These are phyloP conservation scores for Rhododendron vialii DNA, from an alignment of 148 eudicot genomes.

Conservation along the genomic window DNA sequence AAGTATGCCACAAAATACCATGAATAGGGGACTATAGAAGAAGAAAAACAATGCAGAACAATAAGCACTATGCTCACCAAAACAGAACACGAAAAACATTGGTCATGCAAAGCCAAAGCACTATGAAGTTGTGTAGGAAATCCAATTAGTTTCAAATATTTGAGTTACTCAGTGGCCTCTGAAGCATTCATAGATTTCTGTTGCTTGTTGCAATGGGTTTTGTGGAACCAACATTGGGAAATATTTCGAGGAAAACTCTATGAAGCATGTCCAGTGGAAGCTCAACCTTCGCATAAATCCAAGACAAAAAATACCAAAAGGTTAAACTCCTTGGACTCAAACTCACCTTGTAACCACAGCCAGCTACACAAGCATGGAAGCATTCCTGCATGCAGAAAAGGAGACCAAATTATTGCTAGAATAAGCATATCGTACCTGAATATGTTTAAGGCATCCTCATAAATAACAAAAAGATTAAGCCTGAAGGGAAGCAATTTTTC, in stretches of 20 bases:
- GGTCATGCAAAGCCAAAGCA: neutral
- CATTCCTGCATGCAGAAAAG: conserved; percentile 60
- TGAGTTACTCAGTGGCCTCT: neutral
- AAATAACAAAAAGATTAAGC: neutral
- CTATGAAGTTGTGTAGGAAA: neutral
- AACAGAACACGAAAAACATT: neutral
- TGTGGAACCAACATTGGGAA: neutral
- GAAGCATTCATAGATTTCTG: neutral
- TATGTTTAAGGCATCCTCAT: neutral
- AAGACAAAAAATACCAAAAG: neutral
- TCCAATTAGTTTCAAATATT: neutral
- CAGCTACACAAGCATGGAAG: conserved; percentile 88
- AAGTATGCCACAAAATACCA: neutral
- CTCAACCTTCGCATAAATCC: neutral
- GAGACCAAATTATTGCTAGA: neutral
- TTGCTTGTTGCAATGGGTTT: neutral
- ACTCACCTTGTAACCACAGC: conserved; percentile 92
- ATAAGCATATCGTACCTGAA: neutral
- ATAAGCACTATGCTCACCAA: neutral
- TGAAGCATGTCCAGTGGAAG: neutral
- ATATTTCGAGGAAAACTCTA: neutral
- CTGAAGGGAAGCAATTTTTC: neutral
- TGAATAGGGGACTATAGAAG: neutral
- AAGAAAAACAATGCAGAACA: neutral
- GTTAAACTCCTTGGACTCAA: conserved; percentile 7